phyloP scores from a whole-genome alignment of 805 yeast genomes.

The Lipomyces yamadae region DNA sequence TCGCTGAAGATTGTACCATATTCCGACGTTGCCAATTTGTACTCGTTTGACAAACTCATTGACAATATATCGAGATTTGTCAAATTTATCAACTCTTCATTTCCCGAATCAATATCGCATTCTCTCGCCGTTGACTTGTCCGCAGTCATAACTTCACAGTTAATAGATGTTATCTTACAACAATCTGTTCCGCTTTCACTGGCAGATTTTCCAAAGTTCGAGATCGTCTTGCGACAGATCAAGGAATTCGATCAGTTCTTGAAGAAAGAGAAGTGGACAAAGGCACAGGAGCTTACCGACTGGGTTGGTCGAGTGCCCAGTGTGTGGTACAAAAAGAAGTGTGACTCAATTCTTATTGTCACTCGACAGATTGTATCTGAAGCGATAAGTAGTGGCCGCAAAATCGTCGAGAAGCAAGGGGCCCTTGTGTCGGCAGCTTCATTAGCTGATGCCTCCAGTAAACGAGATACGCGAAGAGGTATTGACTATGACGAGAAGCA shows the following conservation, averaged over 20 bases:
- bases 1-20: not conserved
- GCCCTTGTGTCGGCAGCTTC: constrained; percentile 23
- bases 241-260: constrained; percentile 23
- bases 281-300: constrained; percentile 22
- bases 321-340: constrained; percentile 35
- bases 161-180: constrained; percentile 25
- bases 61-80: constrained; percentile 16
- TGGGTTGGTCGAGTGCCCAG: constrained; percentile 32
- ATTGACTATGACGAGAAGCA: constrained; percentile 5
- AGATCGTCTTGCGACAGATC: constrained; percentile 12
- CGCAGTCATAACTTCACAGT: constrained; percentile 17
- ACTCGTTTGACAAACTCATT: constrained; percentile 8
- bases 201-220: constrained; percentile 17
- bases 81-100: constrained; percentile 13
- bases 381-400: constrained; percentile 25
- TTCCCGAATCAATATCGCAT: constrained; percentile 24
- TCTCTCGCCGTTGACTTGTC: constrained; percentile 23
- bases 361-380: constrained; percentile 20
- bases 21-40: not conserved
- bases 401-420: constrained; percentile 31
- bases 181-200: constrained; percentile 23
- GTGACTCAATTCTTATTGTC: constrained; percentile 24
- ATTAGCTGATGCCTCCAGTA: constrained; percentile 8
- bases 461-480: not conserved
- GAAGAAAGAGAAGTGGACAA: constrained; percentile 22